Evolutionary conservation across 2,329 filamentous ascomycete species (phyloP), one percentile per base, ranked within the genome.

Genomic region (Dendryphion nanum): DNA sequence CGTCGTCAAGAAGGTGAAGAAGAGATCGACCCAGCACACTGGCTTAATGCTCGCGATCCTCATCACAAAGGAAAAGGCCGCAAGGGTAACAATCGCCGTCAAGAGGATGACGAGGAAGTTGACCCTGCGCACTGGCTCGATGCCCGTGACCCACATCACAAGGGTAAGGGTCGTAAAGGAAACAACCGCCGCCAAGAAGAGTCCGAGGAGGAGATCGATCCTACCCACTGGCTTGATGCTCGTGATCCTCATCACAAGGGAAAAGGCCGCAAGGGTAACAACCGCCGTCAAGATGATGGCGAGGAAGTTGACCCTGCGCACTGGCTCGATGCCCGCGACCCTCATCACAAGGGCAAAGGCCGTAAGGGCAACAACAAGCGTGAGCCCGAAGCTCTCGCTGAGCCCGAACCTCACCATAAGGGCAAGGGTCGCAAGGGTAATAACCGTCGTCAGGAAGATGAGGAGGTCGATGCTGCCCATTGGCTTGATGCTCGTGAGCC

Each of bases 31-130:
- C n/a, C n/a, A n/a, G n/a, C n/a, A n/a, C n/a, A n/a, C n/a, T n/a
- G n/a, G 13, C n/a, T 24, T 5, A 23, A 17, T 18, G 35, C n/a
- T 5, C 18, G 17, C 12, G 28, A 38, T n/a, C 18, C 30, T 10
- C 37, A 45, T 19, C 44, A 47, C 19, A 43, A 45, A 18, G 46
- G 47, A 21, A 47, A 45, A 31, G 45, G 43, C 36, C 41, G 41
- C 21, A 42, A 40, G 34, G 42, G 40, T 32, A 37, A n/a, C 15
- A 17, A n/a, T 16, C 10, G 15, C 10, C 23, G 23, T 26, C 10
- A 26, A 26, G 29, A 30, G 13, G 29, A n/a, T 16, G 29, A 30
- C 12, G 29, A n/a, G 12, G 29, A 30, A 15, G 8, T n/a, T n/a
- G 23, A 26, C 7, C 23, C 23, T 26, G 13, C 12, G 10, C 29